Evolutionary conservation across 345 rosid species (phyloP).

Genomic region (Eucalyptus coolabah): DNA sequence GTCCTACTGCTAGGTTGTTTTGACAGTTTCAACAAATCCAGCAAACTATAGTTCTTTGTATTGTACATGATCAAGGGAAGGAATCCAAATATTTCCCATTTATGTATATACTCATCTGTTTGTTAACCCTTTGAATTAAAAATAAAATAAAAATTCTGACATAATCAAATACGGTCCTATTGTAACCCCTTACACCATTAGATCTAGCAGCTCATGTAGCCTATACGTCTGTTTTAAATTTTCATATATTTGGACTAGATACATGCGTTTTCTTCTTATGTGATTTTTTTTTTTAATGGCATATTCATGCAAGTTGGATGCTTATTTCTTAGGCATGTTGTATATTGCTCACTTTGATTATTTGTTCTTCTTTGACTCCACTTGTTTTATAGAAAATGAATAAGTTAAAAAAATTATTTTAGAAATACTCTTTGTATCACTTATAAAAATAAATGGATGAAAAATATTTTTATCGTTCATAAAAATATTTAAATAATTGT

Average conservation of each 20-base stretch:
- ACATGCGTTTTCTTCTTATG: background rate
- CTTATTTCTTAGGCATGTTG: background rate
- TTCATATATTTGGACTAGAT: background rate
- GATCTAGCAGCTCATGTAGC: background rate
- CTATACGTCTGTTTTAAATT: background rate
- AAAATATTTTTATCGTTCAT: too few relatives aligned
- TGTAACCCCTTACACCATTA: background rate
- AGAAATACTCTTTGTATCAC: fast-evolving
- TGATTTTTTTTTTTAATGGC: background rate
- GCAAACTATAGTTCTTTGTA: background rate
- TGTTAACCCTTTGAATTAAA: background rate
- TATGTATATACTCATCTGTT: background rate
- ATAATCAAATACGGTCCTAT: background rate
- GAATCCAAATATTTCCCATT: background rate
- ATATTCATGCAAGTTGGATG: background rate
- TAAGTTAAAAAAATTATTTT: fast-evolving
- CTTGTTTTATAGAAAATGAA: fast-evolving
- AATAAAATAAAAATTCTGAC: background rate
- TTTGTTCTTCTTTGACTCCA: fast-evolving
- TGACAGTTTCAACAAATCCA: background rate
- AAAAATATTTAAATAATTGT: too few relatives aligned
- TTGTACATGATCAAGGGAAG: background rate
- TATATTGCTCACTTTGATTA: background rate
- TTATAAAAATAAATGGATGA: background rate
- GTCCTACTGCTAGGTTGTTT: background rate